Evolutionary conservation across 768 basidiomycete genomes (phyloP), one percentile per base, ranked within the genome.

Genomic region (Tricholoma furcatifolium): DNA sequence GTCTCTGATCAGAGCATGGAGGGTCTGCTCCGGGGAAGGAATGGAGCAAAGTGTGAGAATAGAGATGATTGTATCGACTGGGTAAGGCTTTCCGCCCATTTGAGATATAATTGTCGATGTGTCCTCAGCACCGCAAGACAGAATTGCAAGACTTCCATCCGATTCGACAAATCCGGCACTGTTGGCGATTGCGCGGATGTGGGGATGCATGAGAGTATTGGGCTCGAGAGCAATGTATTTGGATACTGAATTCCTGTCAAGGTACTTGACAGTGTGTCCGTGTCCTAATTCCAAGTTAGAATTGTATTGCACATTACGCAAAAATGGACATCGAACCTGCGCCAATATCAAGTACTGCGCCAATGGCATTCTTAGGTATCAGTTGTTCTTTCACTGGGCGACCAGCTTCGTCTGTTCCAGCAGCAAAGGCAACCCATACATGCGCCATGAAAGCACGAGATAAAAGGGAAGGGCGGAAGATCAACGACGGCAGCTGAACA

Each of bases 191-290:
- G 60, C 63, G 21, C 82, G 77, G 34, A 91, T 78, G 15, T 72
- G 62, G 4, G 69, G 51, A 61, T 90, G 86, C 87, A 89, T 87
- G 49, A 70, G 66, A 4, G 56, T 49, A 58, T 89, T 91, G 6
- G 89, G 88, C 60, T 91, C 88, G 5, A 91, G 64, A 1, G 87
- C 88, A 43, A 90, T 70, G 57, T 91, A 90, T 62, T 73, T 81
- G 1, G 79, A 77, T 17, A 90, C 83, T 24, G 67, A 70, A 1
- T 60, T 54, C 31, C 39, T 54, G 27, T 87, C 77, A 20, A 92
- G 76, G 59, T 91, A 90, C 27, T 71, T 72, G 11, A 77, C 68
- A 0, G 78, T 80, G 60, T 88, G 87, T 0, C 89, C 88, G 51
- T 80, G 73, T 0, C 84, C 87, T 87, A 21, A n/a, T 41, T 31